A percentile compares a stretch with the other conserved stretches of the same genome.
Evolutionary conservation across 2,329 filamentous ascomycete species (phyloP).

Genomic region (Parastagonospora nodorum): DNA sequence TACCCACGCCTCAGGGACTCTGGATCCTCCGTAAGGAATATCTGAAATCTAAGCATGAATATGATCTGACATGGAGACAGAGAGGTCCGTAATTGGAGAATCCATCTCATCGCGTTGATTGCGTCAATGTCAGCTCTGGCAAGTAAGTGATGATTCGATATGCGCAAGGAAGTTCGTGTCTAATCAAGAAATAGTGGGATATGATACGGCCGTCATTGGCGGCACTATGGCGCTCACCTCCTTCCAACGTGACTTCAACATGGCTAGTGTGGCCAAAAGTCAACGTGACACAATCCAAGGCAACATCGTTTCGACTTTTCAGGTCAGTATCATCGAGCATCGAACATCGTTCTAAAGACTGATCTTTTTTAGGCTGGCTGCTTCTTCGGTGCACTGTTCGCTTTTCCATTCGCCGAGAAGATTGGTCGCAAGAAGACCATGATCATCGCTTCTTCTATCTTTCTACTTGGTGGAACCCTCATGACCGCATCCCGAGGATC

Average conservation of each 20-base stretch:
- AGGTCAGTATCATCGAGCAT: constrained; percentile 17
- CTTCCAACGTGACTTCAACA: constrained; percentile 45
- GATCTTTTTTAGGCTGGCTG: constrained; percentile 30
- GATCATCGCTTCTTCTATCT: constrained; percentile 52
- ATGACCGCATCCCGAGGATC: constrained; percentile 46
- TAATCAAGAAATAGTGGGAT: constrained; percentile 30
- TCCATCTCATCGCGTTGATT: constrained; percentile 41
- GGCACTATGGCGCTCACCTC: constrained; percentile 48
- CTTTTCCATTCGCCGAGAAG: constrained; percentile 55
- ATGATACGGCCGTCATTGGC: constrained; percentile 46
- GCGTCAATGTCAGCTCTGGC: constrained; percentile 47
- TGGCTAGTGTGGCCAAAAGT: constrained; percentile 32
- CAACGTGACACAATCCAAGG: constrained; percentile 46
- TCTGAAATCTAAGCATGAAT: too few species aligned
- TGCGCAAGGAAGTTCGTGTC: background rate
- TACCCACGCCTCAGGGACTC: constrained; percentile 39
- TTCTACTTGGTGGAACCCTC: constrained; percentile 48
- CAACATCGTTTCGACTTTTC: constrained; percentile 48
- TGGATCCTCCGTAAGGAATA: constrained; percentile 30
- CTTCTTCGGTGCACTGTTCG: constrained; percentile 48
- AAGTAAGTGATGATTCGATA: constrained; percentile 21
- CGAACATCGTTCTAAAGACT: background rate
- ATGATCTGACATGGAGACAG: too few species aligned
- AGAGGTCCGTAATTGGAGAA: constrained; percentile 44
- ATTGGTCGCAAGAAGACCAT: constrained; percentile 57